Percentiles rank a stretch among this genome's conserved stretches.
phyloP scores from a whole-genome alignment of 2,329 filamentous ascomycete species.

The Fusarium redolens region DNA sequence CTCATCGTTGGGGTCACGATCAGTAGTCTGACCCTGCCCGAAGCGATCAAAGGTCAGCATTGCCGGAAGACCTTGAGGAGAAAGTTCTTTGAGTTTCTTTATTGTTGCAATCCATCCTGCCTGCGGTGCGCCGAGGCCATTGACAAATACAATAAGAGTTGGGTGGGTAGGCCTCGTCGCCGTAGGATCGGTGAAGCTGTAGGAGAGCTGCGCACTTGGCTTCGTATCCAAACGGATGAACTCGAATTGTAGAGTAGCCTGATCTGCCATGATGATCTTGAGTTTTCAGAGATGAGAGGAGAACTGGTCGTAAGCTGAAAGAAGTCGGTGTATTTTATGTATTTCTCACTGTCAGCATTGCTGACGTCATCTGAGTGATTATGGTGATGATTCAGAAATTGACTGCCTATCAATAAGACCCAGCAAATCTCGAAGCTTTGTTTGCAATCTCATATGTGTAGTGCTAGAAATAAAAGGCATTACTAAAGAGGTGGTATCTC shows the following conservation, averaged over 20 bases:
- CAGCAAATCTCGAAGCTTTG: rapidly evolving
- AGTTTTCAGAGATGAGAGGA: rapidly evolving
- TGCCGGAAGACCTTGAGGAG: conserved; percentile 42
- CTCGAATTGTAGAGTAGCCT: not conserved
- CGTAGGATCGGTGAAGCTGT: conserved; percentile 16
- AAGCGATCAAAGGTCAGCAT: conserved; percentile 69
- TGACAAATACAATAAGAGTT: conserved; percentile 38
- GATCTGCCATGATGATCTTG: not conserved
- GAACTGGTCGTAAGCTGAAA: not conserved
- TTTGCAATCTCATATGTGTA: rapidly evolving
- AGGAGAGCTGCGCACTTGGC: conserved; percentile 30
- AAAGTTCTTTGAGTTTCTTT: not conserved
- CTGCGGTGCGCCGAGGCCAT: conserved; percentile 40
- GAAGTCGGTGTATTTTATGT: not conserved
- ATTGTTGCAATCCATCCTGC: conserved; percentile 28
- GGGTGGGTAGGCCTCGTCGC: not conserved
- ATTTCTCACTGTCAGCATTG: not conserved
- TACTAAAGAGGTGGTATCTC: rapidly evolving
- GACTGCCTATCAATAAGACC: too few species aligned
- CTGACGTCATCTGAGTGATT: conserved; percentile 16
- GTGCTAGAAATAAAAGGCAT: too few species aligned
- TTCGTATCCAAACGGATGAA: conserved; percentile 33
- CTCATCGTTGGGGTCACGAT: conserved; percentile 59
- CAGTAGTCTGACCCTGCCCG: conserved; percentile 61
- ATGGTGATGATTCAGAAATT: too few species aligned